These are phyloP conservation scores for Acer saccharum DNA, from an alignment of 345 rosid genomes.

Conservation along the genomic window DNA sequence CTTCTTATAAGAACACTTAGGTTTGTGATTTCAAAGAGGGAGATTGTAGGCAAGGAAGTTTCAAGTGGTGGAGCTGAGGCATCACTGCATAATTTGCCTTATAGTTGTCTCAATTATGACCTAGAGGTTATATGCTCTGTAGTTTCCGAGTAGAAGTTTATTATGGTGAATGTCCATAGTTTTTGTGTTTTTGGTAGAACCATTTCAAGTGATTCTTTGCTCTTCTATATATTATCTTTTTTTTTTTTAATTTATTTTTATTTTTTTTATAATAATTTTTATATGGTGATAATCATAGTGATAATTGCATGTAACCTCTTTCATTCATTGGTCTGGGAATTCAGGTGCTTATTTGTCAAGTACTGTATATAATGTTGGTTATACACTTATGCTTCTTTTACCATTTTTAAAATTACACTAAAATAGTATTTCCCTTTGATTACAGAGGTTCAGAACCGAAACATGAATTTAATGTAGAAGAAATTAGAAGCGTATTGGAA, in stretches of 20 bases:
- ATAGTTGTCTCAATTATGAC: not conserved
- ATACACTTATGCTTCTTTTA: not conserved
- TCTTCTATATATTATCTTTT: not conserved
- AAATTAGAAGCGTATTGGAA: slow-evolving; percentile 47
- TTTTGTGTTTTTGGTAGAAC: not conserved
- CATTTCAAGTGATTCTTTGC: not conserved
- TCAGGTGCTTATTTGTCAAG: too few relatives aligned
- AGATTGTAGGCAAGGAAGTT: not conserved
- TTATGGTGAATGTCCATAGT: not conserved
- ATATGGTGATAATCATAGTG: not conserved
- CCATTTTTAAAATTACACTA: not conserved
- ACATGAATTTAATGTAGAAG: slow-evolving; percentile 45
- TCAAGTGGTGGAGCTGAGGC: not conserved
- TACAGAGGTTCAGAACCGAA: slow-evolving; percentile 35
- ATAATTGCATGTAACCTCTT: not conserved
- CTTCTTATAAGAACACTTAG: not conserved
- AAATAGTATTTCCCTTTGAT: slow-evolving; percentile 2
- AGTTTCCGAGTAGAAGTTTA: not conserved
- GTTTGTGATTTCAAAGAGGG: not conserved
- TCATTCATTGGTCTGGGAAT: not conserved
- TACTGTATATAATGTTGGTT: not conserved
- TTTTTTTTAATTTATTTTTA: not conserved
- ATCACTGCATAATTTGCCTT: not conserved
- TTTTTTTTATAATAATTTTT: not conserved
- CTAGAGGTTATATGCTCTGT: not conserved